Evolutionary conservation across 163 green algal genomes (phyloP), one percentile per base, ranked within the genome.

Genomic region (Volvox carteri): DNA sequence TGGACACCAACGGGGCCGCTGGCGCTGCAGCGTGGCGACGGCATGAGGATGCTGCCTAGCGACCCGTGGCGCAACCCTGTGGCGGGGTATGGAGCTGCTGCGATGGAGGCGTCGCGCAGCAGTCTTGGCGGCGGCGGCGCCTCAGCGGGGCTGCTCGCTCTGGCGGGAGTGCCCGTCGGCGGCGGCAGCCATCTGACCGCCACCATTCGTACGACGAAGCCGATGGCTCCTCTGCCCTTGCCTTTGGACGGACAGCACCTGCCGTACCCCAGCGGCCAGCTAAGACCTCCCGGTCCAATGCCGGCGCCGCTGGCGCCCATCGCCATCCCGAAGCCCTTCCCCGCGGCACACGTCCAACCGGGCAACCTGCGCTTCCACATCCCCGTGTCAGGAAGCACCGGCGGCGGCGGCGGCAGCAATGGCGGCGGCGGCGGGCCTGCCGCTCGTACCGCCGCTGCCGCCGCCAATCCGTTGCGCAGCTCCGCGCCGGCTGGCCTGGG

Each of bases 351-450:
- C 9, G 21, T 28, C 37, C 72, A 84, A 72, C 41, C 52, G 8
- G 84, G 84, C 72, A 89, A 33, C 54, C 67, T 84, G 41, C 52
- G 70, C 41, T 89, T 84, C 84, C 84, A 70, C 1, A 41, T 19
- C 41, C 65, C 80, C 4, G n/a, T 35, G 30, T 39, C 54, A 14
- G 19, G 8, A 12, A 62, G 5, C 9, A n/a, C 50, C 2, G 52
- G 50, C 52, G 65, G 16, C 54, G n/a, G 54, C 58, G 44, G 28
- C 1, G 11, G 16, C 54, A 39, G 56, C 78, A 23, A 30, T 44
- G 73, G 25, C 33, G 52, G 68, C 37, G 35, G 35, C 68, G 35
- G 7, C 41, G 72, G 41, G 37, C n/a, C n/a, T n/a, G n/a, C n/a
- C n/a, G 30, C 39, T 37, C 23, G 9, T n/a, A 28, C 35, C 50